phyloP scores from a whole-genome alignment of 148 eudicot species.

The Amaranthus cruentus region DNA sequence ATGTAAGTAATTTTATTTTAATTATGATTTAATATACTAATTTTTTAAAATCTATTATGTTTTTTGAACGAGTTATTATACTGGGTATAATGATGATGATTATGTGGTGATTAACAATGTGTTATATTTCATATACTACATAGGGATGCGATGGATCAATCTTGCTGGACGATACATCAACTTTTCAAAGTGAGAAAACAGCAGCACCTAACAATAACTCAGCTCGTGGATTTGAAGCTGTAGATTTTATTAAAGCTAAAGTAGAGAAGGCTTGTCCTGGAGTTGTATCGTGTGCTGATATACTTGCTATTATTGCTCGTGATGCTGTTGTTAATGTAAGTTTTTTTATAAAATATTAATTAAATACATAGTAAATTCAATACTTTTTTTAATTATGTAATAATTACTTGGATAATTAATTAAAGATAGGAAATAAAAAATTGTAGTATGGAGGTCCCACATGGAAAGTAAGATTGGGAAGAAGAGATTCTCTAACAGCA shows the following conservation, averaged over 20 bases:
- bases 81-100: too few relatives aligned
- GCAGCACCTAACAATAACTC: slow-evolving; percentile 40
- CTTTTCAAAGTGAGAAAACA: slow-evolving; percentile 39
- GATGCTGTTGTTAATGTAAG: slow-evolving; percentile 40
- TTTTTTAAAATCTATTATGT: not conserved
- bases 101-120: not conserved
- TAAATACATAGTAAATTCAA: too few relatives aligned
- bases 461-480: slow-evolving; percentile 43
- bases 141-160: slow-evolving; percentile 58
- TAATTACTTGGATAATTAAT: not conserved
- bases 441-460: slow-evolving; percentile 44
- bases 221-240: slow-evolving; percentile 45
- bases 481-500: slow-evolving; percentile 47
- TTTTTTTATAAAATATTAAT: too few relatives aligned
- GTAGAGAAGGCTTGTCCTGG: slow-evolving; percentile 44
- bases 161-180: slow-evolving; percentile 34
- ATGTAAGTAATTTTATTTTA: slow-evolving; percentile 22
- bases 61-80: too few relatives aligned
- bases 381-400: too few relatives aligned
- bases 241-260: slow-evolving; percentile 40
- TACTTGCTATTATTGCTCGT: slow-evolving; percentile 48
- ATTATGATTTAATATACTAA: not conserved
- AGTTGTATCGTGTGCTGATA: slow-evolving; percentile 53
- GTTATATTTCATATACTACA: too few relatives aligned
- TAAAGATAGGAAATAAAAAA: not conserved